Base-by-base conservation (phyloP, 2,329 filamentous ascomycete species). In the Epichloe sylvatica region DNA sequence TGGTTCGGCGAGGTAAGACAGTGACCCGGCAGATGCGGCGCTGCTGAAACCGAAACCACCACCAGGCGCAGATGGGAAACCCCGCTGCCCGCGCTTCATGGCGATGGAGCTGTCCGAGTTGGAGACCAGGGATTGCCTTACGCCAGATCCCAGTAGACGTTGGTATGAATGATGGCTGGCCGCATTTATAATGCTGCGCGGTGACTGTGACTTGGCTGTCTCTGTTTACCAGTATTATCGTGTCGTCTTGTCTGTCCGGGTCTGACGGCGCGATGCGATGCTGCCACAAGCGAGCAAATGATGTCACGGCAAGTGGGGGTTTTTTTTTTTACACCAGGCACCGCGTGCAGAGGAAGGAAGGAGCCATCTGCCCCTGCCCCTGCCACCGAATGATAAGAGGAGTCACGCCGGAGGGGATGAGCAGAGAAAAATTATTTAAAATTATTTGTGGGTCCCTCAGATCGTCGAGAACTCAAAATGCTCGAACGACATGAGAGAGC, bases 1-100 rank as follows among this genome's bases (percentile, higher is more conserved):
- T 9, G 88, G 86, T 60, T 94, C 89, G 48, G 85, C 75, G 47
- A 97, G 78, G 68, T 95, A 96, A 42, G 90, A 95, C 38, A 98
- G 75, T 6, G 72, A 72, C 56, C 68, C 75, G 50, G 65, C 65
- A 45, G 64, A 60, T 17, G 67, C 62, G 4, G 67, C 55, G 41
- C 66, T 67, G 37, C 67, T 62, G 57, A 74, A 70, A 52, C 46
- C 50, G 34, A 50, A 47, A 9, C 34, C 47, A 25, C 38, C 36
- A 34, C 48, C 64, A 35, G 40, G 36, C 13, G 45, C 45, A 21
- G 39, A 42, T 7, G 45, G 48, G 34, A 52, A 48, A 47, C 51
- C 51, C 35, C 51, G 45, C 48, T 40, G 51, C 36, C 40, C 51
- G 21, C 48, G 48, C 45, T 52, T 52, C 51, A 52, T 52, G 37